Evolutionary conservation across 495 filamentous ascomycete genomes (phyloP), one percentile per base, ranked within the genome.

Genomic region (Paragyromitra xinjiangensis): DNA sequence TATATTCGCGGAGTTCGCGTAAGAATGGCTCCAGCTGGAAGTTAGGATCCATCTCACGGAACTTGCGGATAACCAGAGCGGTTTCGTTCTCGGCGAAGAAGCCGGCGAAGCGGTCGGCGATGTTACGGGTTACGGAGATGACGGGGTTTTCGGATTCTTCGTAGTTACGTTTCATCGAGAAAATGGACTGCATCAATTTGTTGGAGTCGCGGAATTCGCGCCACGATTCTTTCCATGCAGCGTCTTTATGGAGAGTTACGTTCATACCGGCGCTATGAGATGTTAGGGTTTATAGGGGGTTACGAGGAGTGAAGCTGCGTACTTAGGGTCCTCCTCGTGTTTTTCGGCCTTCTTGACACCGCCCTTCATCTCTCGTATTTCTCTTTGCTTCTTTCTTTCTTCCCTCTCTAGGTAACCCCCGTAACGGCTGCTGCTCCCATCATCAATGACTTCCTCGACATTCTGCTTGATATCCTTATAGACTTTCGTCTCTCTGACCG

Each of bases 61-160:
- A 95, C 84, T 94, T 97, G 86, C 96, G 97, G 86, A 99, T 95
- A 2, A 99, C 95, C 87, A 88, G 90, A 16, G 95, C 95, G 11
- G 95, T 97, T 84, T 99, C 95, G 83, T 97, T 99, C 83, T 98
- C 95, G 45, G 95, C 95, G 78, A 99, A 99, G 85, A 98, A 98
- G 34, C 96, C 94, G 62, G 92, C 93, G 39, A 99, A 88, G 53
- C 92, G 89, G 84, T 99, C 95, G 11, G 94, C 93, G 75, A 99
- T 96, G 84, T 92, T 94, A 79, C 95, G 92, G 1, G 95, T 95
- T 6, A 94, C 97, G 56, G 90, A 91, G 82, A 99, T 94, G 22
- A 99, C 86, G 0, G 95, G 96, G 84, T 99, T 98, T 82, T 98
- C 94, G 37, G 94, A 97, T 84, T 99, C 95, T 71, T 95, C 91